Base-by-base conservation (phyloP, 1,139 yeast species). In the Suhomyces bokatorum region DNA sequence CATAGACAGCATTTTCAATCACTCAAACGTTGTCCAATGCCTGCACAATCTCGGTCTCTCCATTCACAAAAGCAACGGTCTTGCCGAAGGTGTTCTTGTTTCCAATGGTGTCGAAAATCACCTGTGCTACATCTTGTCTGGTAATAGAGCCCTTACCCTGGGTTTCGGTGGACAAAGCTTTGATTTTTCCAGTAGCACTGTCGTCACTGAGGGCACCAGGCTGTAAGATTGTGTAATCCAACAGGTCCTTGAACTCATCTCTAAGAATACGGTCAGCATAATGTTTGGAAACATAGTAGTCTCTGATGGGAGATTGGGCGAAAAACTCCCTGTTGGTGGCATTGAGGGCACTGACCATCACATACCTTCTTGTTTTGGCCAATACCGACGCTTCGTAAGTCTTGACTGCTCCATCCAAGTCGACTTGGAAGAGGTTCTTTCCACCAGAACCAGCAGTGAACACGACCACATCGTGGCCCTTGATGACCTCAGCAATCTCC, bases 391-490 rank as follows among this genome's bases (percentile, higher is more conserved):
- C 87, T 54, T 81, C 86, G 45, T 77, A 70, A 2, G 77, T 72
- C 56, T 79, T 78, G 32, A 79, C 80, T 6, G 83, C 82, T 4
- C 83, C 85, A 55, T 83, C 87, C 44, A 81, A 65, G 55, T 83
- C 89, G 12, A 83, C 79, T 20, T 73, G 68, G 40, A 80, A 66
- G 12, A 83, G 71, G 41, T 72, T 63, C 45, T 73, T 74, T 1
- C 87, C 87, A 6, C 79, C 83, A 1, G 86, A 80, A 6, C 88
- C 88, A 1, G 85, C 87, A 37, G 78, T 67, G 63, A 82, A 79
- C 1, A 83, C 79, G 6, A 83, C 80, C 6, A 81, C 82, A 55
- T 80, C 81, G 37, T 68, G 73, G 3, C 81, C 84, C 34, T 61
- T 58, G 29, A 83, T 59, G 0, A 64, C 63, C 1, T 58, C 48